Percentiles rank a stretch among this genome's conserved stretches.
Conservation (phyloP, 192 early-diverging fungal species). For the Coemansia pectinata region DNA sequence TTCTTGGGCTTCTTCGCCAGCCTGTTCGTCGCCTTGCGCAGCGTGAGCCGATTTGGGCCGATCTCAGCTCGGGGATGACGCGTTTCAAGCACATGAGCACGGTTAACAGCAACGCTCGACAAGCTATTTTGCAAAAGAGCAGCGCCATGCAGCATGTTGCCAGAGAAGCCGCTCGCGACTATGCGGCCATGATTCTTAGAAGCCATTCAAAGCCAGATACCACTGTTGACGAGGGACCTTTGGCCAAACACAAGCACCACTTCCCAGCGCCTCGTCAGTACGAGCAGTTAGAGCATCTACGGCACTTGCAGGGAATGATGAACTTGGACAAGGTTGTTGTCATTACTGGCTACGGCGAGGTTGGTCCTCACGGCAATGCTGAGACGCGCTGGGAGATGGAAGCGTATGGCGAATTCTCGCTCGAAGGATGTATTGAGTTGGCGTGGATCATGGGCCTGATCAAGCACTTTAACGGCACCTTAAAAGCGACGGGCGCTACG, state of each 20-base stretch:
- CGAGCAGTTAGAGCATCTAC: conserved; percentile 66
- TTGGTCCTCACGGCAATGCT: conserved; percentile 84
- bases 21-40: conserved; percentile 71
- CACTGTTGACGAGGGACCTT: conserved; percentile 51
- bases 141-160: background rate
- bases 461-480: conserved; percentile 71
- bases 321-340: conserved; percentile 91
- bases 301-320: conserved; percentile 70
- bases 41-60: conserved; percentile 82
- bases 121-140: background rate
- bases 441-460: conserved; percentile 97
- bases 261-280: conserved; percentile 74
- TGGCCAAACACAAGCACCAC: conserved; percentile 86
- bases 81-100: conserved; percentile 53
- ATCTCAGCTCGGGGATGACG: conserved; percentile 83
- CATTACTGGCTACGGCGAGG: conserved; percentile 89
- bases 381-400: conserved; percentile 98
- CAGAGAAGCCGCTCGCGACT: background rate
- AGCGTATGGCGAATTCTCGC: conserved; percentile 61
- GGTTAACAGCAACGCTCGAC: background rate
- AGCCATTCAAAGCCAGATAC: background rate
- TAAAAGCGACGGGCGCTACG: background rate
- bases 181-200: background rate
- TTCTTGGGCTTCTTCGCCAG: conserved; percentile 84
- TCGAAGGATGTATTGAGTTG: conserved; percentile 85